These are phyloP conservation scores for Leccinum subtestaceum DNA, from an alignment of 768 basidiomycete species.

Conservation along the genomic window DNA sequence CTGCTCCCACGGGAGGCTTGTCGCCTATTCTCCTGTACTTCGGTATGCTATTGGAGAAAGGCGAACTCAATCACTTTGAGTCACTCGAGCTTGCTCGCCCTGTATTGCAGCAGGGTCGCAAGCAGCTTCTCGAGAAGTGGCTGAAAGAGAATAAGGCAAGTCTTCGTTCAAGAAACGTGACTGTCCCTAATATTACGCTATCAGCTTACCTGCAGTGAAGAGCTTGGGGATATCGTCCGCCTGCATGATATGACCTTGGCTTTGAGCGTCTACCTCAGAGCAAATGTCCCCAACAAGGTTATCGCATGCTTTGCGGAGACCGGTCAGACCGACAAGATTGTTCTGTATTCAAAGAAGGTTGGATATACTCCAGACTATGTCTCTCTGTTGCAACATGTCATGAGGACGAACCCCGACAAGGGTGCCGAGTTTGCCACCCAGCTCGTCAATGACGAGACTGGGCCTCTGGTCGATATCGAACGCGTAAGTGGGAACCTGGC, in stretches of 20 bases:
- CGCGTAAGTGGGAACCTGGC: conserved; percentile 47
- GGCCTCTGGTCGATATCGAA: conserved; percentile 91
- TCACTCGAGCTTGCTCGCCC: conserved; percentile 94
- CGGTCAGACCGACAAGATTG: conserved; percentile 97
- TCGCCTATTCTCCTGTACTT: conserved; percentile 98
- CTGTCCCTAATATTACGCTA: conserved; percentile 10
- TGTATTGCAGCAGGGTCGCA: conserved; percentile 92
- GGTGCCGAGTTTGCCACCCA: conserved; percentile 97
- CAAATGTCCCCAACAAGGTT: conserved; percentile 98
- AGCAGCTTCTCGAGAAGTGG: conserved; percentile 98
- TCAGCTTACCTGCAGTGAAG: conserved; percentile 96
- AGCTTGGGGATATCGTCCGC: conserved; percentile 95
- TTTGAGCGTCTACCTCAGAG: conserved; percentile 94
- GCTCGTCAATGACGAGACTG: conserved; percentile 89
- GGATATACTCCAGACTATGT: conserved; percentile 92
- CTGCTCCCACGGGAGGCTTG: conserved; percentile 83
- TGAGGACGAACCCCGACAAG: conserved; percentile 95
- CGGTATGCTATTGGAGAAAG: conserved; percentile 97
- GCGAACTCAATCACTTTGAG: conserved; percentile 95
- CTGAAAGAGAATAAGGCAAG: conserved; percentile 96
- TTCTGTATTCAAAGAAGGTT: conserved; percentile 97
- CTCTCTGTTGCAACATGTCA: conserved; percentile 89
- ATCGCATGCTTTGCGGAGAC: conserved; percentile 99
- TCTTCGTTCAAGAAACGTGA: conserved; percentile 5
- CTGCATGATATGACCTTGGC: conserved; percentile 95